Evolutionary conservation across 169 alveolate genomes (phyloP).

Genomic region (Toxoplasma gondii): DNA sequence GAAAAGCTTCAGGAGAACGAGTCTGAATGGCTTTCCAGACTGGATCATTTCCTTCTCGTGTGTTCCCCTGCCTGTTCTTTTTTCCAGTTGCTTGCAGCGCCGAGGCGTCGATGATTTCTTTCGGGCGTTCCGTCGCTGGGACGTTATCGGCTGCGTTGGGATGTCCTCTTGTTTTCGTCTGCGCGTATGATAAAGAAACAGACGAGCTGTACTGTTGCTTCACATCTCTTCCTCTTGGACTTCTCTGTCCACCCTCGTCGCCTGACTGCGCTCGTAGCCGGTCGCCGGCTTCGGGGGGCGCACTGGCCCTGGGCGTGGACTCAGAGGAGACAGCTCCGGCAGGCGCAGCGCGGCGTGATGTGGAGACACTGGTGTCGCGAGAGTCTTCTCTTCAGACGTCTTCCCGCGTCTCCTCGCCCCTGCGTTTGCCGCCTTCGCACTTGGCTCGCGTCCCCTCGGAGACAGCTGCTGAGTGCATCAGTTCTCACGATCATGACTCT

Average conservation of each 20-base stretch:
- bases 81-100: slow-evolving; percentile 6
- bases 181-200: slow-evolving; percentile 29
- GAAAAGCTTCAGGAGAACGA: too few species aligned
- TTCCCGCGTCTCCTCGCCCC: too few species aligned
- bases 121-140: neutral
- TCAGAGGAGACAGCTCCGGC: too few species aligned
- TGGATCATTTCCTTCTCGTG: neutral
- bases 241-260: neutral
- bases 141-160: neutral
- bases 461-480: too few species aligned
- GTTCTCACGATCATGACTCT: too few species aligned
- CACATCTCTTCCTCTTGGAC: neutral
- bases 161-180: neutral
- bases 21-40: too few species aligned
- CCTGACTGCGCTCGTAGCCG: neutral
- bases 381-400: too few species aligned
- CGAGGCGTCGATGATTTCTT: slow-evolving; percentile 19
- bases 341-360: too few species aligned
- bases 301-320: too few species aligned
- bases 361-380: too few species aligned
- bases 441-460: too few species aligned
- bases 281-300: neutral
- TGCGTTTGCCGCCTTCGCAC: too few species aligned
- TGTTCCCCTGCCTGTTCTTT: neutral
- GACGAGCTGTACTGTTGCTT: slow-evolving; percentile 39